Evolutionary conservation across 805 yeast genomes (phyloP), one percentile per base, ranked within the genome.

Genomic region (Danielozyma ontarioensis): DNA sequence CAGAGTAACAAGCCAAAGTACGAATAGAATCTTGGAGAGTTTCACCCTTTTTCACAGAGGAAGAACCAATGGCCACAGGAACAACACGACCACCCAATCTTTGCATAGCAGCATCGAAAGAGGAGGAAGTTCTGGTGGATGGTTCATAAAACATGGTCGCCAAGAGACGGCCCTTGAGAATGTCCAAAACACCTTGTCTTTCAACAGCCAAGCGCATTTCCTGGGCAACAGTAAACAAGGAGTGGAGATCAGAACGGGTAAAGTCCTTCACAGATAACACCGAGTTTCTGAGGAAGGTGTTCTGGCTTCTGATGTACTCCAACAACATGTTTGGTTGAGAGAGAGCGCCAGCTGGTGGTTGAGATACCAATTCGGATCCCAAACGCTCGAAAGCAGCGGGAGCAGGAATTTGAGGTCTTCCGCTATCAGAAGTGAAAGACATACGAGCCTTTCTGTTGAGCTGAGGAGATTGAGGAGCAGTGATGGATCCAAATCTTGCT

Each of bases 41-140:
- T 72, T 93, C 99, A 47, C 99, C 99, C 74, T 93, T 93, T 70
- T 87, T 85, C 31, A 89, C 96, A 16, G 96, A 86, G n/a, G 97
- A 89, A 22, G 88, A 74, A 44, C 76, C 78, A 40, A 93, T 83
- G 42, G 84, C 74, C 44, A 93, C 83, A 35, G 94, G 76, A 46
- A 94, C 84, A 48, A 88, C 95, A 64, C 96, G 79, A 57, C 99
- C 99, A 61, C 99, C 99, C 51, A 93, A 74, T 69, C 99, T 84
- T 72, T 93, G 97, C 98, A 93, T 93, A 40, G 99, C 99, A 50
- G 96, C 96, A 60, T 93, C 96, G 59, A 94, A 94, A 1, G 97
- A 93, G 15, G 97, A 80, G 13, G 94, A 78, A 22, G 99, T 93
- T 67, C 99, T 78, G 25, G 99, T 94, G 4, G 96, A 87, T 48